A percentile compares a stretch with the other conserved stretches of the same genome.
Conservation (phyloP, 2,329 filamentous ascomycete species). For the Clonostachys chloroleuca region DNA sequence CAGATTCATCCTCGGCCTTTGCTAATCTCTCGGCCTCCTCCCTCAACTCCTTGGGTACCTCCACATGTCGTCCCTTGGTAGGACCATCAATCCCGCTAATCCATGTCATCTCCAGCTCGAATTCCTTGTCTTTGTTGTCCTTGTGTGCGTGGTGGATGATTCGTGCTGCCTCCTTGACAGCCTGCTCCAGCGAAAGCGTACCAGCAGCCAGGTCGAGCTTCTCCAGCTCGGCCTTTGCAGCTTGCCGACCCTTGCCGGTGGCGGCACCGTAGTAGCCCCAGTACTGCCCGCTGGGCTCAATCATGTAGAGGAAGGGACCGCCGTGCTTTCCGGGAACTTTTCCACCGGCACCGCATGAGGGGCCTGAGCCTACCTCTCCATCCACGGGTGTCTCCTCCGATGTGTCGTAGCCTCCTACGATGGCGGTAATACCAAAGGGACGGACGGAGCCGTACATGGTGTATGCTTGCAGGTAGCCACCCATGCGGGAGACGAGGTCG, state of each 20-base stretch:
- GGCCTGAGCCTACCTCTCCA: slow-evolving; percentile 82
- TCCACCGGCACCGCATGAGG: slow-evolving; percentile 74
- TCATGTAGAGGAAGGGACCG: slow-evolving; percentile 96
- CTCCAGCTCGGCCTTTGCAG: slow-evolving; percentile 96
- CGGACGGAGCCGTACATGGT: slow-evolving; percentile 96
- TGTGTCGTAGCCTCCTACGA: slow-evolving; percentile 89
- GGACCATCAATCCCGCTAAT: slow-evolving; percentile 81
- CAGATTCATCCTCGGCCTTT: slow-evolving; percentile 82
- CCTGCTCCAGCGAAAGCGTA: slow-evolving; percentile 75
- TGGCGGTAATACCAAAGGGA: slow-evolving; percentile 93
- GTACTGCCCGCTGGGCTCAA: slow-evolving; percentile 93
- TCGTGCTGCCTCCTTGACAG: slow-evolving; percentile 90
- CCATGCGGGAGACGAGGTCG: slow-evolving; percentile 88
- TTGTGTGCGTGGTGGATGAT: slow-evolving; percentile 98
- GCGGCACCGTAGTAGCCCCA: slow-evolving; percentile 99
- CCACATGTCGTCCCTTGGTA: slow-evolving; percentile 87
- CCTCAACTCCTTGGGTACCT: slow-evolving; percentile 84
- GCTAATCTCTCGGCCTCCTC: slow-evolving; percentile 93
- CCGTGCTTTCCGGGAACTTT: slow-evolving; percentile 74
- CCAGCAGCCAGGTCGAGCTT: slow-evolving; percentile 85
- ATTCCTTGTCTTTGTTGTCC: slow-evolving; percentile 99
- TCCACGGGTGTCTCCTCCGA: slow-evolving; percentile 83
- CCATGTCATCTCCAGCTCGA: slow-evolving; percentile 99
- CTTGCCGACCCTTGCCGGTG: slow-evolving; percentile 93
- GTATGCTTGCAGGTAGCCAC: slow-evolving; percentile 94